phyloP scores from a whole-genome alignment of 169 alveolate genomes.

The Eimeria acervulina region DNA sequence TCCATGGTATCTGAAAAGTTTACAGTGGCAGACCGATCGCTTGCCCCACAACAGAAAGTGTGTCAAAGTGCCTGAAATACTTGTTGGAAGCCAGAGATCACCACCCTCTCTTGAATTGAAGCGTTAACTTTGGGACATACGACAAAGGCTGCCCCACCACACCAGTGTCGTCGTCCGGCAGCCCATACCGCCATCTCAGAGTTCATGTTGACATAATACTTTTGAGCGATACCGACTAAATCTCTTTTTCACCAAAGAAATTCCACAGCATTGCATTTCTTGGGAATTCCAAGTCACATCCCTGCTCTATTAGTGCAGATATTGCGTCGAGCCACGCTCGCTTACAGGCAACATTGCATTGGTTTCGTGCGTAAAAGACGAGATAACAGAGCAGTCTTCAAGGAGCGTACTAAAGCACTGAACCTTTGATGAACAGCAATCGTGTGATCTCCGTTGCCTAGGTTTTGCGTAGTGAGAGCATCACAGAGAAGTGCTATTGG shows the following conservation, averaged over 20 bases:
- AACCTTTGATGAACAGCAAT: neutral
- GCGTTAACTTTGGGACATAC: neutral
- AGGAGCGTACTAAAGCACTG: neutral
- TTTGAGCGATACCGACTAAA: neutral
- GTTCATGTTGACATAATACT: neutral
- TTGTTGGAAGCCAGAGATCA: neutral
- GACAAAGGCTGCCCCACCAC: neutral
- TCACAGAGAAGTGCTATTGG: neutral
- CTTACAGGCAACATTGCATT: neutral
- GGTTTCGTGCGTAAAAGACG: neutral
- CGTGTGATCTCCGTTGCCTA: neutral
- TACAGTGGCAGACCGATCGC: neutral
- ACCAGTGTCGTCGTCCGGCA: neutral
- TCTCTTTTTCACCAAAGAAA: neutral
- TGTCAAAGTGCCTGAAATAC: neutral
- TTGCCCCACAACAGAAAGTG: neutral
- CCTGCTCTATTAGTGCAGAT: neutral
- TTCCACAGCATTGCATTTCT: neutral
- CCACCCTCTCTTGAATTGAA: neutral
- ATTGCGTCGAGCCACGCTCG: neutral
- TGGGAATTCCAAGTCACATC: neutral
- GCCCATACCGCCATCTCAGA: neutral
- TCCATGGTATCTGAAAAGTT: neutral
- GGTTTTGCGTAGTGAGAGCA: neutral
- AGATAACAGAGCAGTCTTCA: neutral